Evolutionary conservation across 768 basidiomycete genomes (phyloP).

Genomic region (Leccinum subgranulosum): DNA sequence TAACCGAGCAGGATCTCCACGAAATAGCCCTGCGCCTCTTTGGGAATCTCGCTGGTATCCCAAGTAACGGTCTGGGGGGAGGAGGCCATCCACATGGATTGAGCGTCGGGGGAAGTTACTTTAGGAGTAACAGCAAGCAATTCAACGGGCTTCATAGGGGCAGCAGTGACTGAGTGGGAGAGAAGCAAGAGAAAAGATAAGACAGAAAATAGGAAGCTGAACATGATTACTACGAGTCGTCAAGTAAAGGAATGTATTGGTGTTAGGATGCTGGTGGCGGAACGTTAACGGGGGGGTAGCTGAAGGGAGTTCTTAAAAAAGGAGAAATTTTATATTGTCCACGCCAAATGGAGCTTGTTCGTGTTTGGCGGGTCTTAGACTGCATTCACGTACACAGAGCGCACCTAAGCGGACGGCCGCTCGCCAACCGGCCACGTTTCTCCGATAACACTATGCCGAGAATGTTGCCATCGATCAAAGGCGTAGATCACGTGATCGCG

Average conservation of each 20-base stretch:
- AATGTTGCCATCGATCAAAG: neutral
- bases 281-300: neutral
- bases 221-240: constrained; percentile 21
- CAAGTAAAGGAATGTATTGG: constrained; percentile 19
- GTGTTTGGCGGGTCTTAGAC: constrained; percentile 14
- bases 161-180: constrained; percentile 25
- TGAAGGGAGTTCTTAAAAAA: neutral
- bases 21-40: constrained; percentile 30
- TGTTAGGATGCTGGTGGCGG: constrained; percentile 4
- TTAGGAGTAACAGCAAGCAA: constrained; percentile 39
- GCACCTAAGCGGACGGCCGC: neutral
- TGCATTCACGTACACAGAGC: neutral
- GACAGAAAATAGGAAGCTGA: constrained; percentile 18
- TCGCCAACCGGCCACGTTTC: neutral
- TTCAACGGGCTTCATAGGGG: constrained; percentile 27
- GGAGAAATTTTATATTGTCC: constrained; percentile 17
- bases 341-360: constrained; percentile 14
- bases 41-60: constrained; percentile 38
- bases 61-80: constrained; percentile 41
- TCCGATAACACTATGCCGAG: neutral
- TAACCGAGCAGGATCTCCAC: constrained; percentile 48
- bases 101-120: constrained; percentile 38
- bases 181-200: constrained; percentile 32
- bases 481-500: neutral
- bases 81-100: constrained; percentile 37